phyloP scores from a whole-genome alignment of 805 yeast genomes.

The Kuraishia molischiana region DNA sequence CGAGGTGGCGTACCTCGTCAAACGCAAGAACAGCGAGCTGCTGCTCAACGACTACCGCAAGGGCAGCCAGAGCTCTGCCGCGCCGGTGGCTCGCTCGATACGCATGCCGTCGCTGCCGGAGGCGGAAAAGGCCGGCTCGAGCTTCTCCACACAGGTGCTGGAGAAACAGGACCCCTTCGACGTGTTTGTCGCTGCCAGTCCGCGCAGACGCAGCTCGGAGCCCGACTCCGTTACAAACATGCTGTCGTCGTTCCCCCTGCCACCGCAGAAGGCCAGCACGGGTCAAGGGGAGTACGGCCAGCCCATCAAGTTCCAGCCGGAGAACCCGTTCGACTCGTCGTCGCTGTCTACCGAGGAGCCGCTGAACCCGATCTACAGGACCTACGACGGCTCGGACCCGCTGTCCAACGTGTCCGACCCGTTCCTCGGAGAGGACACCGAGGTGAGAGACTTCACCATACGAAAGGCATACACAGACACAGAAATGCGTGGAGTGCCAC shows the following conservation, averaged over 20 bases:
- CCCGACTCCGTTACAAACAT: not conserved
- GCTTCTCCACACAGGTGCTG: not conserved
- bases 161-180: not conserved
- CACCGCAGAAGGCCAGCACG: not conserved
- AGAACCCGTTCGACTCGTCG: not conserved
- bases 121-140: not conserved
- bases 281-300: not conserved
- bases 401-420: not conserved
- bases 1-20: constrained; percentile 42
- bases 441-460: not conserved
- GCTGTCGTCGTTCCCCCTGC: not conserved
- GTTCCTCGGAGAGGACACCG: not conserved
- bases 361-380: not conserved
- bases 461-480: not conserved
- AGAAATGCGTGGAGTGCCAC: not conserved
- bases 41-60: constrained; percentile 7
- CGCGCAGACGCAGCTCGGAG: not conserved
- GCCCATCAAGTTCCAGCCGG: not conserved
- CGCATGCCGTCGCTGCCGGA: not conserved
- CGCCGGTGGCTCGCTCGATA: not conserved
- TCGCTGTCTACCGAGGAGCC: not conserved
- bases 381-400: not conserved
- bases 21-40: constrained; percentile 22
- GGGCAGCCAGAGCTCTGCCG: not conserved
- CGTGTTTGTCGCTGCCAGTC: not conserved